Base-by-base conservation (phyloP, 805 yeast genomes). In the Wickerhamomyces kurtzmanii region DNA sequence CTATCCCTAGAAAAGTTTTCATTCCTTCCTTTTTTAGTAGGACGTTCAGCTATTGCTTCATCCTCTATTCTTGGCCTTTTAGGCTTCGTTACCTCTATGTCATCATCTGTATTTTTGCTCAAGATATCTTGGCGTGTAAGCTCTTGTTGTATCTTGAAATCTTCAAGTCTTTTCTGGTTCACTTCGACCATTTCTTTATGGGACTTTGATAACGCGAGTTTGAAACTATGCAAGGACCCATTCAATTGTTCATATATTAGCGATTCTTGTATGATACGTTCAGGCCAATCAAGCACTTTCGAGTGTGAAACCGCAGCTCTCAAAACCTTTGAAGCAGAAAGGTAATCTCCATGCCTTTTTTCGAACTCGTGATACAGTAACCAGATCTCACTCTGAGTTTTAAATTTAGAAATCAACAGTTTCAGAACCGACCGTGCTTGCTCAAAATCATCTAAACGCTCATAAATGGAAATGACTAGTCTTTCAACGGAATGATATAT, bases 341-440 rank as follows among this genome's bases (percentile, higher is more conserved):
- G 32, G 17, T 31, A 18, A 11, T 48, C 45, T 6, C 54, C 55
- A 24, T 48, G 33, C 12, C 47, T 34, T 22, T 38, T 47, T 34
- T 62, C 71, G 49, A 67, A 65, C 5, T 56, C 47, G 25, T 51
- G 45, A 5, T 62, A 58, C 26, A 48, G 53, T 3, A 70, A 28
- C 79, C 79, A 74, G 7, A 62, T 50, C 17, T 64, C 71, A 17
- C 58, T 46, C 38, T 69, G 66, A 4, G 38, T 29, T 0, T 42
- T 30, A 29, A 50, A 59, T 2, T 33, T 38, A 4, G 37, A 30
- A 1, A 62, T 31, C 17, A 64, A 28, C 14, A 23, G 23, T 4
- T 41, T 30, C 27, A 57, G 36, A 5, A 45, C 22, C 4, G 30
- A 27, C 15, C 53, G 31, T 0, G 65, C 65, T 12, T 31, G 30